Percentiles rank a stretch among this genome's conserved stretches.
These are phyloP conservation scores for Yarrowia deformans DNA, from an alignment of 805 yeast genomes.

Conservation along the genomic window DNA sequence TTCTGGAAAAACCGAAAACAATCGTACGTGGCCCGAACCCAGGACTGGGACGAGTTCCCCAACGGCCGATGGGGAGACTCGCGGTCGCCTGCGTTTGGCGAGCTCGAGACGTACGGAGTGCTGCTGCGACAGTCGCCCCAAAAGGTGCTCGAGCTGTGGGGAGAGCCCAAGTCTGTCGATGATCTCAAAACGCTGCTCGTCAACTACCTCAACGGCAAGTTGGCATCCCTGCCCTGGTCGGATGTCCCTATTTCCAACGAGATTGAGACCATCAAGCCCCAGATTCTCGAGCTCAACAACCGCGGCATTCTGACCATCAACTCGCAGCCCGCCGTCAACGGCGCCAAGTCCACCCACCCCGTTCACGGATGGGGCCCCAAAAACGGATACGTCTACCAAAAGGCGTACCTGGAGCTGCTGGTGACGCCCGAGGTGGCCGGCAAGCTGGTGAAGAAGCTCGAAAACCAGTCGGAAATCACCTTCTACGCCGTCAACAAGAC, in stretches of 20 bases:
- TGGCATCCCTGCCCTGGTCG: constrained; percentile 89
- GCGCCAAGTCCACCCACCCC: constrained; percentile 71
- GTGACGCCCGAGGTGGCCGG: constrained; percentile 64
- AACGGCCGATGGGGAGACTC: constrained; percentile 99
- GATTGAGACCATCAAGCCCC: constrained; percentile 64
- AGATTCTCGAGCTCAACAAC: constrained; percentile 68
- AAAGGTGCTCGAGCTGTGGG: constrained; percentile 88
- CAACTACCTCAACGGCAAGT: constrained; percentile 72
- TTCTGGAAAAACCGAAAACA: constrained; percentile 96
- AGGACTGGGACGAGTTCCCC: constrained; percentile 98
- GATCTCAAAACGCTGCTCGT: constrained; percentile 72
- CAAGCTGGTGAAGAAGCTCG: constrained; percentile 58
- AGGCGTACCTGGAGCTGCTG: constrained; percentile 88
- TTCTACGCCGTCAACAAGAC: constrained; percentile 76
- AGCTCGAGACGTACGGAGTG: constrained; percentile 80
- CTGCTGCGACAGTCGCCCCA: constrained; percentile 78
- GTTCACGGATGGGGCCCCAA: constrained; percentile 95
- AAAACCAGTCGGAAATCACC: constrained; percentile 59
- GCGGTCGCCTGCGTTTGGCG: constrained; percentile 96
- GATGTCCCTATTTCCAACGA: constrained; percentile 88
- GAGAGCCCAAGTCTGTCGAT: constrained; percentile 65
- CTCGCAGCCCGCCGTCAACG: constrained; percentile 93
- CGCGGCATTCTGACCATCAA: constrained; percentile 81
- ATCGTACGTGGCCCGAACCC: constrained; percentile 85
- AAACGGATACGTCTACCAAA: constrained; percentile 92